Evolutionary conservation across 2,329 filamentous ascomycete species (phyloP).

Genomic region (Triangularia setosa): DNA sequence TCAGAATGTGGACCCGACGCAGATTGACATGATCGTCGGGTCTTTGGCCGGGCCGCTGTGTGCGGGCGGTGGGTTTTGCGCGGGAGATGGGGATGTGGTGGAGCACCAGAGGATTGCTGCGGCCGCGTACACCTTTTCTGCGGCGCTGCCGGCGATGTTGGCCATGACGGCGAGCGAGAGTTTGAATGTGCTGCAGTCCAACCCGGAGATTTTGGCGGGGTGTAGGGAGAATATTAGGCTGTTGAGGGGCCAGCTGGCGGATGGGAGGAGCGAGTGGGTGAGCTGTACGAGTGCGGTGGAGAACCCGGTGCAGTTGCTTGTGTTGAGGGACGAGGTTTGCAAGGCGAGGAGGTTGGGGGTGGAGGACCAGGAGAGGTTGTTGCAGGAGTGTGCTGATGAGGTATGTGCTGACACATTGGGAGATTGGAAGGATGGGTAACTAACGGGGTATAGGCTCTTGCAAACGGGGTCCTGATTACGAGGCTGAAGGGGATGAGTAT

Average conservation of each 20-base stretch:
- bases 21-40: constrained; percentile 96
- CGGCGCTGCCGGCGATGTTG: constrained; percentile 86
- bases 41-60: constrained; percentile 87
- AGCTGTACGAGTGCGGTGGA: constrained; percentile 73
- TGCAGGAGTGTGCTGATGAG: constrained; percentile 96
- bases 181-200: constrained; percentile 77
- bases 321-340: constrained; percentile 79
- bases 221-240: constrained; percentile 82
- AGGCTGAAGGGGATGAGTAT: constrained; percentile 76
- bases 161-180: constrained; percentile 96
- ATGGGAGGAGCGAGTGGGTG: constrained; percentile 92
- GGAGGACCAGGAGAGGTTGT: constrained; percentile 76
- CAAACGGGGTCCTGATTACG: constrained; percentile 86
- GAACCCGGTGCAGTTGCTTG: constrained; percentile 82
- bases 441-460: constrained; percentile 56
- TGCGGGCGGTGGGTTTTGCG: constrained; percentile 93
- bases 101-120: constrained; percentile 94
- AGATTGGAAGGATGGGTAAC: too few species aligned
- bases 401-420: too few species aligned
- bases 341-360: constrained; percentile 62
- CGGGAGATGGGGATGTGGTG: constrained; percentile 84
- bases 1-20: constrained; percentile 88
- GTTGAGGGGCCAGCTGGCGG: constrained; percentile 75
- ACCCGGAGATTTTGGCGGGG: constrained; percentile 73
- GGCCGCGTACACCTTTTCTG: constrained; percentile 91